Evolutionary conservation across 345 rosid genomes (phyloP), one percentile per base, ranked within the genome.

Genomic region (Streptanthus diversifolius): DNA sequence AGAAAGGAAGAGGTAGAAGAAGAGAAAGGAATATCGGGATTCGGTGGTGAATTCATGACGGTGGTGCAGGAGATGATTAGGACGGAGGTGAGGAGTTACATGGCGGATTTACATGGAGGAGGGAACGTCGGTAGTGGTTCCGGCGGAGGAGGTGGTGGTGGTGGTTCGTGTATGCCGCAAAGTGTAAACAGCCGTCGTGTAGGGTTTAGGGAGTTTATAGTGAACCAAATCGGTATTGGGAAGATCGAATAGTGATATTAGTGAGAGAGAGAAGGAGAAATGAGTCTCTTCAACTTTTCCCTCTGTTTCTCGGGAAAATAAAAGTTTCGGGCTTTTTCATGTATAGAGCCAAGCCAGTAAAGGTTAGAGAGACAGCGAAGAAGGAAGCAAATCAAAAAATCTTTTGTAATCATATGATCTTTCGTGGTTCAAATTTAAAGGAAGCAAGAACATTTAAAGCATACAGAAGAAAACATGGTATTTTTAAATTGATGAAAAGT

Each of bases 51-150:
- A 57, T 85, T 93, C 39, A 83, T 87, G 88, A 81, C 80, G 70
- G 91, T 87, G 80, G 80, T 93, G 83, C 96, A 93, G n/a, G 98
- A 93, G 49, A 93, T 93, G 97, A 84, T 93, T 64, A 90, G 78
- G 76, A 81, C 61, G 64, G 98, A 93, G 75, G 97, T 93, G 77
- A 87, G 88, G 80, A 88, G 73, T 57, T 93, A 89, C 76, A 88
- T 93, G 97, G 79, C 75, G 64, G 84, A 78, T 66, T 70, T 82
- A 73, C 93, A n/a, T n/a, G n/a, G n/a, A 85, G 71, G 68, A 71
- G 83, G 84, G 57, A 51, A 66, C 59, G 66, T 75, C 32, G 79
- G 77, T 22, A 72, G 74, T 8, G 74, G 80, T 10, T 75, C 67
- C 5, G 75, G 63, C 8, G 78, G 70, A 5, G 78, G 82, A 10